Conservation (phyloP, 2,329 filamentous ascomycete genomes). For the Fusarium aywerte region DNA sequence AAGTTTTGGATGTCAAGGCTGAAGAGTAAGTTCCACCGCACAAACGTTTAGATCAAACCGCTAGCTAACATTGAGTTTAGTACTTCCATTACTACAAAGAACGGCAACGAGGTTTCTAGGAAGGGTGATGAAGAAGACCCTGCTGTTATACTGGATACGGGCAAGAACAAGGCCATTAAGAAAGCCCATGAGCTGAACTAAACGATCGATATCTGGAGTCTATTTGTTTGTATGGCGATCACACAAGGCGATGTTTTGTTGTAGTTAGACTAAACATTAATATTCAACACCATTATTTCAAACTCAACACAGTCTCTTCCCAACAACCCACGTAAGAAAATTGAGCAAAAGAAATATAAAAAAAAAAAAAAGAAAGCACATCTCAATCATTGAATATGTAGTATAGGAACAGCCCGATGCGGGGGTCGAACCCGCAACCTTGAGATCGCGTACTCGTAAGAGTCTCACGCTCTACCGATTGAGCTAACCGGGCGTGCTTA, state of each 20-base stretch:
- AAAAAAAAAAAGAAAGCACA: conserved; percentile 26
- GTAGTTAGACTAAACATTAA: not conserved
- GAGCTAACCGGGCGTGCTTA: conserved; percentile 55
- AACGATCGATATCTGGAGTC: not conserved
- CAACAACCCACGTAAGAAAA: not conserved
- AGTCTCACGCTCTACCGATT: conserved; percentile 74
- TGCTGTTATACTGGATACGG: conserved; percentile 56
- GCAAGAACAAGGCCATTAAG: conserved; percentile 57
- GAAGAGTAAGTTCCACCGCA: conserved; percentile 50
- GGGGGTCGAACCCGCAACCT: conserved; percentile 67
- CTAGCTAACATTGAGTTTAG: conserved; percentile 14
- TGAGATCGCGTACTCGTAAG: conserved; percentile 62
- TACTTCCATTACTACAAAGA: conserved; percentile 53
- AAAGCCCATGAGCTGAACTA: conserved; percentile 54
- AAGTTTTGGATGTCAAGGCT: conserved; percentile 57
- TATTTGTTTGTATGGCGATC: not conserved
- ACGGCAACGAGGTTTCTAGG: conserved; percentile 55
- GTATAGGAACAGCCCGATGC: conserved; percentile 48
- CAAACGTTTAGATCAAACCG: not conserved
- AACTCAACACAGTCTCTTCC: not conserved
- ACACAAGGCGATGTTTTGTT: not conserved
- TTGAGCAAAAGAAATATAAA: not conserved
- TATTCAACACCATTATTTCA: not conserved
- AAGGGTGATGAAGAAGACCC: conserved; percentile 56
- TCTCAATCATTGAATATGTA: conserved; percentile 27